phyloP scores from a whole-genome alignment of 345 rosid species.

The Trapa incisa region DNA sequence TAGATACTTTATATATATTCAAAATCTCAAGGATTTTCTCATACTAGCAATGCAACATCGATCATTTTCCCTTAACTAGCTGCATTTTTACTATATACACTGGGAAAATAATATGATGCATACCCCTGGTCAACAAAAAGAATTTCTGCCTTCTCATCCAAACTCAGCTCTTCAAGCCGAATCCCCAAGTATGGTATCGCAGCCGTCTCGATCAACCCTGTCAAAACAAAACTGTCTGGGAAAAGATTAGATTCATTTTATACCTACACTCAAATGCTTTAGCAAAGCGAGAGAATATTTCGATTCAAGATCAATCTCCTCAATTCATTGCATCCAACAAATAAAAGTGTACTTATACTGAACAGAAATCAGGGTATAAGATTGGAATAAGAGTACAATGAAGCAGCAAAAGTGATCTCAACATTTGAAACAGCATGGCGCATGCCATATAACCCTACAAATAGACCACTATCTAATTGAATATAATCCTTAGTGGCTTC shows the following conservation, averaged over 20 bases:
- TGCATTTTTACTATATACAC: neutral
- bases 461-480: no score
- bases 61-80: neutral
- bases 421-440: neutral
- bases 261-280: neutral
- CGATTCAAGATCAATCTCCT: no score
- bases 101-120: neutral
- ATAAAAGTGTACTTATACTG: no score
- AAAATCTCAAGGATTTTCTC: neutral
- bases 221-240: slow-evolving; percentile 94
- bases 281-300: neutral
- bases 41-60: neutral
- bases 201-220: slow-evolving; percentile 63
- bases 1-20: neutral
- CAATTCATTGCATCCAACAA: neutral
- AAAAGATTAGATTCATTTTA: slow-evolving; percentile 16
- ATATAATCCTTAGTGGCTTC: no score
- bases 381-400: neutral
- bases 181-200: slow-evolving; percentile 54
- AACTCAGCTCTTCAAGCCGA: slow-evolving; percentile 44
- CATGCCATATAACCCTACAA: no score
- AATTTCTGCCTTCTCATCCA: slow-evolving; percentile 79
- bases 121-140: slow-evolving; percentile 79
- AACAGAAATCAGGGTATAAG: no score
- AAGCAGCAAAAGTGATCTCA: neutral